Evolutionary conservation across 306 rosid species (phyloP).

Genomic region (Dryas drummondii): DNA sequence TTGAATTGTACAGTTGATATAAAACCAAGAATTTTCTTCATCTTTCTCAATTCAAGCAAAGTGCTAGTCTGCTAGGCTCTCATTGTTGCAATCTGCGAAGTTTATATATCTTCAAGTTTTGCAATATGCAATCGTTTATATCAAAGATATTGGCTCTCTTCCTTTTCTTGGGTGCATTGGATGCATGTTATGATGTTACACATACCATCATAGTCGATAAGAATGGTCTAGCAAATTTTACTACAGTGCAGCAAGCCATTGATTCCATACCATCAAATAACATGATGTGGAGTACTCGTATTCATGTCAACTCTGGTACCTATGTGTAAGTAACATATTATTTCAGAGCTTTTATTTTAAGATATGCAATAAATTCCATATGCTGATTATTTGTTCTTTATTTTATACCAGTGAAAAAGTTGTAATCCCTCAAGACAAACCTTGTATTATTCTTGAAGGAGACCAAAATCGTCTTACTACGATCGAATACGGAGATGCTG

Average conservation of each 20-base stretch:
- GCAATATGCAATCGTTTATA: constrained; percentile 4
- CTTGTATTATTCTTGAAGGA: constrained; percentile 31
- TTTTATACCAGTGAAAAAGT: constrained; percentile 35
- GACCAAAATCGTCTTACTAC: background rate
- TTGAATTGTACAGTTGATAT: too few relatives aligned
- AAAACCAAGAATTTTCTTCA: too few relatives aligned
- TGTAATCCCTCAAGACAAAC: constrained; percentile 12
- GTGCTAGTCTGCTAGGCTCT: too few relatives aligned
- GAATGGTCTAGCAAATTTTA: constrained; percentile 14
- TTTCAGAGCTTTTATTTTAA: background rate
- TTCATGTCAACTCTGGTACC: constrained; percentile 24
- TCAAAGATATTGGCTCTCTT: background rate
- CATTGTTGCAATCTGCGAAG: too few relatives aligned
- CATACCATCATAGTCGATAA: constrained; percentile 24
- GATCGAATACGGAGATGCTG: constrained; percentile 1
- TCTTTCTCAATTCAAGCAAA: too few relatives aligned
- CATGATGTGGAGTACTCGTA: constrained; percentile 21
- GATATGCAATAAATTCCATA: background rate
- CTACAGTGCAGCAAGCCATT: constrained; percentile 34
- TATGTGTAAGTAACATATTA: constrained; percentile 5
- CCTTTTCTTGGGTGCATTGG: background rate
- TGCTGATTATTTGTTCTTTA: background rate
- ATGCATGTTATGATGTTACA: background rate
- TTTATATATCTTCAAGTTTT: background rate
- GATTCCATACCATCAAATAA: constrained; percentile 28